Evolutionary conservation across 305 asterid genomes (phyloP), one percentile per base, ranked within the genome.

Genomic region (Rubia peregrina): DNA sequence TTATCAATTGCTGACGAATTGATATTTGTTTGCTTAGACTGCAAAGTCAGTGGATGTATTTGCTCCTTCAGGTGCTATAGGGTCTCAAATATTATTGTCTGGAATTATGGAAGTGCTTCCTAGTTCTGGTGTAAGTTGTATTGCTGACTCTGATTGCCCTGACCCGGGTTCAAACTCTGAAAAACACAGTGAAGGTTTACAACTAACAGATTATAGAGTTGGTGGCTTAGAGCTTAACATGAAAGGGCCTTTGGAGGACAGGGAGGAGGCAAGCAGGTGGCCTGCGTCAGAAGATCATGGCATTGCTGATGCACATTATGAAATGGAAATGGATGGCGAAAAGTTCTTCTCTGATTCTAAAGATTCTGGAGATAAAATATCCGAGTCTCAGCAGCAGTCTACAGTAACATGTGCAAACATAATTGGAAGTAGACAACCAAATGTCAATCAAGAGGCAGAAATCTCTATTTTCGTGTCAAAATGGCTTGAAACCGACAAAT

Each of bases 41-140:
- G 60, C 68, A 30, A 68, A 19, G 46, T 44, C 59, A 72, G 61
- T 65, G 72, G 53, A 70, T 48, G 49, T 49, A 21, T n/a, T 61
- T 63, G 53, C 46, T 64, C 46, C 61, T 60, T 71, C 73, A 81
- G 74, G 44, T 61, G 40, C 65, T 68, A 71, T 76, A 83, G 73
- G 84, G 82, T 73, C 81, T 62, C 78, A 60, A 69, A 73, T 72
- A 56, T 71, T 77, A 46, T 78, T 64, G 76, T 73, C 66, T 80
- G 80, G 69, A 74, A 73, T 68, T 24, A 90, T 92, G 98, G 96
- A 88, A 80, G 89, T 85, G 77, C 83, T 90, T 79, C 84, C 89
- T 72, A 84, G 85, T 85, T 82, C 90, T 77, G 81, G 80, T 73
- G 72, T 78, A 63, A 73, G 69, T 80, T 80, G 70, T 79, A 81